Evolutionary conservation across 805 yeast genomes (phyloP), one percentile per base, ranked within the genome.

Genomic region (Nakazawaea ambrosiae): DNA sequence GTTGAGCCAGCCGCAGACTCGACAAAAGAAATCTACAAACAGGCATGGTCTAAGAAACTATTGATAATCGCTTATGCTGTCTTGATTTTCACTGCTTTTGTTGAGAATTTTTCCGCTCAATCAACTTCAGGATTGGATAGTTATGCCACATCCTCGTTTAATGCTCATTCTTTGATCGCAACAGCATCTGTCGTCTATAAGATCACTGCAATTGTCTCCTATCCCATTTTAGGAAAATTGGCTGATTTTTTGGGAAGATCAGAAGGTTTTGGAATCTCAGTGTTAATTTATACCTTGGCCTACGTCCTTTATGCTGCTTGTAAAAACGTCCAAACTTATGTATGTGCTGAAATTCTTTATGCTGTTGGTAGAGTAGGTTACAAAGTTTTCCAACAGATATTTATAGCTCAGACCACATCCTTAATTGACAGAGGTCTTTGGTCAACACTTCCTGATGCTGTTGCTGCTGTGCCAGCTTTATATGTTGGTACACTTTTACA

Each of bases 171-270:
- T 1, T 51, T 66, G 51, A 41, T 66, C 14, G 52, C 70, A 1
- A 62, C 66, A 9, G 49, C 63, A 8, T 51, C 55, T 18, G 63
- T 66, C 24, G 66, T 66, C 4, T 60, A 58, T 17, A 52, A 60
- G n/a, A 57, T 66, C 36, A 53, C 65, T 29, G 53, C 57, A 31
- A 60, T 68, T 16, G 61, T 63, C 9, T 50, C 59, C 3, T 55
- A 60, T 36, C 64, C 70, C 4, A 46, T 64, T 14, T 44, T 66
- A 47, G 69, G 68, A 23, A 66, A 63, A 45, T 33, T 65, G 20
- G 54, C 69, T 2, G 69, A 66, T 42, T 54, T 61, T 20, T 50
- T 62, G 27, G 67, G 69, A 3, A 57, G 69, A 42, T 58, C 64
- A n/a, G 51, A 53, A 40, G 62, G 67, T 7, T 63, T 63, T 36